A percentile compares a stretch with the other conserved stretches of the same genome.
These are phyloP conservation scores for Epichloe amarillans DNA, from an alignment of 2,329 filamentous ascomycete species.

Conservation along the genomic window DNA sequence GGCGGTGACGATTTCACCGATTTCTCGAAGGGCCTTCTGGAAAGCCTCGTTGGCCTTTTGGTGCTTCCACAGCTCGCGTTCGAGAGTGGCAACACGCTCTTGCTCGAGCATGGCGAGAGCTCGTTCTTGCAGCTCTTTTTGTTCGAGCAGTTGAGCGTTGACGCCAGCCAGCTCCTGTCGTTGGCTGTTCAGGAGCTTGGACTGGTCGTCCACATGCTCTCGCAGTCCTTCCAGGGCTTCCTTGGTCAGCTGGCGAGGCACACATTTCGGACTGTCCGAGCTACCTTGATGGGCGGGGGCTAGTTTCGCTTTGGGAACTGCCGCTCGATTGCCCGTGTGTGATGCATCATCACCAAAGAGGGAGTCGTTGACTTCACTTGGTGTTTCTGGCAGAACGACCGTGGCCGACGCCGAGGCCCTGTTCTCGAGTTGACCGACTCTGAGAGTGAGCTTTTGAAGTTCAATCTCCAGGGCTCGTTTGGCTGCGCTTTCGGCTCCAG, in stretches of 20 bases:
- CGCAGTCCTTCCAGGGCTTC: conserved; percentile 75
- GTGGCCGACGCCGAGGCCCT: conserved; percentile 50
- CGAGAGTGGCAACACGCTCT: conserved; percentile 75
- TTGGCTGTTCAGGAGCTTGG: conserved; percentile 79
- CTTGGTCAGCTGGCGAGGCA: conserved; percentile 49
- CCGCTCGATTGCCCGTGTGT: conserved; percentile 27
- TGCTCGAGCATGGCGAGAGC: conserved; percentile 73
- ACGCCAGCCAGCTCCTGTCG: conserved; percentile 76
- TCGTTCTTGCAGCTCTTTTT: conserved; percentile 76
- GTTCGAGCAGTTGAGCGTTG: conserved; percentile 71
- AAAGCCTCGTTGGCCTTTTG: conserved; percentile 98
- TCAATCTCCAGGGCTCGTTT: conserved; percentile 75
- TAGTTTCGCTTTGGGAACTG: conserved; percentile 29
- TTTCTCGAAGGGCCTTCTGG: conserved; percentile 91
- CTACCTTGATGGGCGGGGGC: conserved; percentile 28
- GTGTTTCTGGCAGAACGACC: conserved; percentile 62
- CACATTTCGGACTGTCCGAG: conserved; percentile 23
- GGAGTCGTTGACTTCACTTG: conserved; percentile 60
- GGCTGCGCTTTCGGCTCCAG: conserved; percentile 59
- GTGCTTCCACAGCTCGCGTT: conserved; percentile 90
- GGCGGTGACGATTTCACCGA: conserved; percentile 92
- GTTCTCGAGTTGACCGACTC: conserved; percentile 73
- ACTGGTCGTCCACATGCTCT: conserved; percentile 87
- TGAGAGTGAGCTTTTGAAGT: conserved; percentile 60
- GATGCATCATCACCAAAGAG: conserved; percentile 45